These are phyloP conservation scores for Lepidium africanum DNA, from an alignment of 345 rosid species.

Conservation along the genomic window DNA sequence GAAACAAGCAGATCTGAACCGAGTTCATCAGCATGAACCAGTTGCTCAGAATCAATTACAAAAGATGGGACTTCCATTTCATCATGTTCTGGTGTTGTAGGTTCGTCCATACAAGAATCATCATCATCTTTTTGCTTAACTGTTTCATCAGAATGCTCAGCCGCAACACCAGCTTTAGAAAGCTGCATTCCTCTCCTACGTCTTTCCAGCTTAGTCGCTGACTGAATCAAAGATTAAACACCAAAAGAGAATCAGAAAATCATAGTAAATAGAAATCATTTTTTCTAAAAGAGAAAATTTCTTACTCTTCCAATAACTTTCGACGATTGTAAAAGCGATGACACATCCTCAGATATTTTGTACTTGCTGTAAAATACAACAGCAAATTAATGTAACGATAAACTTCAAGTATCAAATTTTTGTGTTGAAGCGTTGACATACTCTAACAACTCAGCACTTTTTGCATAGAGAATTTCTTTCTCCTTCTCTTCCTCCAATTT, in stretches of 20 bases:
- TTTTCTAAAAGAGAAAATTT: background rate
- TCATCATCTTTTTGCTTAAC: slow-evolving; percentile 6
- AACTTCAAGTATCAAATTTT: background rate
- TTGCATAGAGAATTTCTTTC: slow-evolving; percentile 33
- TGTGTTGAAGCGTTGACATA: slow-evolving; percentile 22
- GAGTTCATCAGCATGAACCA: slow-evolving; percentile 1
- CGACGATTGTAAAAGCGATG: slow-evolving; percentile 59
- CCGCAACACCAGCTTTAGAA: slow-evolving; percentile 49
- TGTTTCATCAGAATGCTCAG: slow-evolving; percentile 22
- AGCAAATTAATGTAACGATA: background rate
- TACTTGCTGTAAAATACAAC: slow-evolving; percentile 42
- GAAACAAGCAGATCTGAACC: slow-evolving; percentile 12
- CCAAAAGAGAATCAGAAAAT: background rate
- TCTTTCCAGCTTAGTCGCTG: slow-evolving; percentile 51
- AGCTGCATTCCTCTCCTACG: slow-evolving; percentile 50
- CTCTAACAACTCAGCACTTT: slow-evolving; percentile 53
- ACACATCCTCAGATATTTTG: slow-evolving; percentile 55
- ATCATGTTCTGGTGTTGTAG: slow-evolving; percentile 6
- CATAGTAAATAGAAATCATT: background rate
- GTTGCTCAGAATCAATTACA: slow-evolving; percentile 2
- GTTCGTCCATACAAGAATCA: slow-evolving; percentile 15
- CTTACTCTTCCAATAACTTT: slow-evolving; percentile 59
- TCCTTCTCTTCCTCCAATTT: slow-evolving; percentile 75
- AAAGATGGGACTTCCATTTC: slow-evolving; percentile 1
- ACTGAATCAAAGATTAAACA: slow-evolving; percentile 33